Conservation (phyloP, 1,284 basidiomycete species). For the Mycena citricolor region DNA sequence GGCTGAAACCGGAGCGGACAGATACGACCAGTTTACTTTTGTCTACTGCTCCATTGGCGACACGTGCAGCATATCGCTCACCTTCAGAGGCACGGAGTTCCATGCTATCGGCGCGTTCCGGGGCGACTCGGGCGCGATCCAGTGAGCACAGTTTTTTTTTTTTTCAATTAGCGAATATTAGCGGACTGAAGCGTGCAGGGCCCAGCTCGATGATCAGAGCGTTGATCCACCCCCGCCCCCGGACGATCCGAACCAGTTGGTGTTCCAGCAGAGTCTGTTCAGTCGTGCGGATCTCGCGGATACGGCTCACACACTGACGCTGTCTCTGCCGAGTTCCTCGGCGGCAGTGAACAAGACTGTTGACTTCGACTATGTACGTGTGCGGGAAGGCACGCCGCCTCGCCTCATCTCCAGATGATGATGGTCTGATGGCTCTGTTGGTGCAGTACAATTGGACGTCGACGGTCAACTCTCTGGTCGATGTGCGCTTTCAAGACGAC, state of each 20-base stretch:
- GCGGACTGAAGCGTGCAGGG: too few species aligned
- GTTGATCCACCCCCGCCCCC: background rate
- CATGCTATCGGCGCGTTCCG: slow-evolving; percentile 13
- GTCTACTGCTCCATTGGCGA: background rate
- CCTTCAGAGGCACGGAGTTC: slow-evolving; percentile 10
- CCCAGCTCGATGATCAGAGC: background rate
- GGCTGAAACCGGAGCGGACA: too few species aligned
- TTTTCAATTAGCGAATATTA: background rate
- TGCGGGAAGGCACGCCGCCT: too few species aligned
- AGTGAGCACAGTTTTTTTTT: too few species aligned
- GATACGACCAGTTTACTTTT: slow-evolving; percentile 8
- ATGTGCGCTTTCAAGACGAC: too few species aligned
- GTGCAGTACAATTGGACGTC: too few species aligned
- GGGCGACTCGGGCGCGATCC: background rate
- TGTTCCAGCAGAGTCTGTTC: slow-evolving; percentile 7
- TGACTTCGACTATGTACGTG: slow-evolving; percentile 10
- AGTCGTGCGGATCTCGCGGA: slow-evolving; percentile 2
- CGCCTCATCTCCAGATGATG: too few species aligned
- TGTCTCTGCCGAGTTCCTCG: background rate
- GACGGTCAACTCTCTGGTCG: too few species aligned
- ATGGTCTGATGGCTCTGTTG: too few species aligned
- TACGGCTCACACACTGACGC: background rate
- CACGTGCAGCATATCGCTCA: slow-evolving; percentile 3
- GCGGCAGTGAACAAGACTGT: background rate
- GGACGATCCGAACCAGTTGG: slow-evolving; percentile 2